Base-by-base conservation (phyloP, 192 early-diverging fungal species). In the Phycomyces nitens region DNA sequence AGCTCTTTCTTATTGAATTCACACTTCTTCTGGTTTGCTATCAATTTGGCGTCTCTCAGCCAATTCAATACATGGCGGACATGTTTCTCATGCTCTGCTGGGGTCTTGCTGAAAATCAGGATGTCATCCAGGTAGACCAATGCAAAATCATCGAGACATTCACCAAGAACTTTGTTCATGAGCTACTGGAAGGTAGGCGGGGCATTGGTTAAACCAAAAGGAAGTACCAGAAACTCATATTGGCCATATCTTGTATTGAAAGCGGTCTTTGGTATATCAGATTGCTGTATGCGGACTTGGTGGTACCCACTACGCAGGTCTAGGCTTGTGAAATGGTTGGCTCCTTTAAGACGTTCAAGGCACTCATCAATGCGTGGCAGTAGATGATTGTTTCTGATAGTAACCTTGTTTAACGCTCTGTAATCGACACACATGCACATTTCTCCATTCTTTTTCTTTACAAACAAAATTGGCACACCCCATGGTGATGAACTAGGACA, bases 361-460 rank as follows among this genome's bases (percentile, higher is more conserved):
- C 73, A 55, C 40, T 84, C 79, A 5, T 78, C 60, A 29, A 86
- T 83, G 24, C 72, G 34, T 4, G 82, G 85, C 14, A 84, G 24
- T 0, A 80, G 80, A 40, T 77, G 81, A n/a, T 62, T 65, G 58
- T 89, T 76, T 51, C 67, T 60, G 11, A 82, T 68, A 4, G 81
- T 86, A 7, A 71, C 23, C 23, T 51, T 67, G 60, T 89, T 87
- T 41, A 89, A 51, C 0, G 68, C 77, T 26, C 82, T 56, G 54
- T 84, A 87, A 40, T 83, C 83, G 0, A 85, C 44, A 40, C 82
- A 84, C 29, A 83, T 52, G 0, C 77, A 56, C 18, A 84, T 7
- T 5, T 60, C 47, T 7, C 82, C 82, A 51, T 79, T 72, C 39
- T 84, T 84, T 43, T 84, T 82, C 12, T 65, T 53, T 8, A 79